Base-by-base conservation (phyloP, 768 basidiomycete species). In the Boletus subcaerulescens region DNA sequence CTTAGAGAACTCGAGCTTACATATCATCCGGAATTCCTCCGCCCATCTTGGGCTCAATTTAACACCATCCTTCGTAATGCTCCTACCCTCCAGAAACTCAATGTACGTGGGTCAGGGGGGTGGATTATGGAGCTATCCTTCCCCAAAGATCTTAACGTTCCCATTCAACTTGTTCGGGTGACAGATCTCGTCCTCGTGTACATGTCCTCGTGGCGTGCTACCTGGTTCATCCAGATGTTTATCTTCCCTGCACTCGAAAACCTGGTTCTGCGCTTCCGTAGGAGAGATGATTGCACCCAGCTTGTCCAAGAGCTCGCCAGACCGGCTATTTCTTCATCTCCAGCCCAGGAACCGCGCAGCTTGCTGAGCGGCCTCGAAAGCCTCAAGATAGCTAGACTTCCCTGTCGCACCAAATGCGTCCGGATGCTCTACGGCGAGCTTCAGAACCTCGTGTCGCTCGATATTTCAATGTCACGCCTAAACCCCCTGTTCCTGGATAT, bases 11-110 rank as follows among this genome's bases (percentile, higher is more conserved):
- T 90, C 20, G 80, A 86, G 60, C 72, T 90, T 40, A 79, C 83
- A 0, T 87, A 79, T 70, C 87, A 87, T 60, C 67, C 77, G 26
- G 82, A 86, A 61, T 83, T 84, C 12, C 11, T 35, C 13, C 80
- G 86, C 14, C 89, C 87, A 3, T 75, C 77, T 6, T 87, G 79
- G 68, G 54, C 60, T 12, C 74, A 78, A 15, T 85, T 90, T 58
- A 62, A 68, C 31, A 63, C 76, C 31, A 82, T 87, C 20, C 64
- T 91, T 38, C 65, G 69, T 11, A 60, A 68, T 24, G 85, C 84
- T 4, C 80, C 87, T 3, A 70, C 79, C 36, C 76, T 91, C 11
- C 66, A 74, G 29, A 74, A 65, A 3, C 77, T 91, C 50, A 75
- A 74, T 4, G 72, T 91, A 11, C 75, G 73, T 35, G 62, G 74